Base-by-base conservation (phyloP, 257 asterid species). In the Salvia rosmarinus region DNA sequence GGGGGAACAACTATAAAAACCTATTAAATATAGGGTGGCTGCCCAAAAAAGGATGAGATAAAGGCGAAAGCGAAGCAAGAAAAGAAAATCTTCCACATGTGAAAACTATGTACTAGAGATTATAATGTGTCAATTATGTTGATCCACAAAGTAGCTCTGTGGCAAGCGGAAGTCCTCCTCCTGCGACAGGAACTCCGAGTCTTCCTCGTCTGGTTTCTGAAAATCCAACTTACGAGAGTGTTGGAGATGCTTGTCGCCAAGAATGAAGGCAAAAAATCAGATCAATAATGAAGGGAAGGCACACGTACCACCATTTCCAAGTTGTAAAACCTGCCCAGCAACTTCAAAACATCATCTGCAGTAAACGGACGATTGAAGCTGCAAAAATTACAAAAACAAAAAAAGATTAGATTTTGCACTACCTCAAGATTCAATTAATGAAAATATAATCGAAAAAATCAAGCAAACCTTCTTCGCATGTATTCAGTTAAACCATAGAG, bases 131-230 rank as follows among this genome's bases (percentile, higher is more conserved):
- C 84, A 85, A 46, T 87, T 71, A 7, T 89, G 93, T 4, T 88
- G 89, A 71, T 78, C 81, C 0, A 11, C 73, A 59, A 92, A 87
- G 75, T 76, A 93, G 70, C 96, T 87, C 64, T 83, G 87, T 5
- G 98, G 98, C 82, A 93, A 75, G 79, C 86, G 82, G 75, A 93
- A 93, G 34, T 93, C 97, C 78, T 90, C 96, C 83, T 93, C 95
- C 19, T 82, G 89, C 44, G 67, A 81, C 70, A 90, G 80, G 56
- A 93, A 73, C 51, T 88, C 97, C 2, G 81, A 32, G 2, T 87
- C 96, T 69, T 93, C 97, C 10, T 89, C 96, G 57, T 93, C 98
- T 43, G 96, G 88, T 80, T 87, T 85, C 98, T 93, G 90, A 71
- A 37, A 75, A 79, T 35, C 34, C 68, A 47, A 61, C 59, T 28